phyloP scores from a whole-genome alignment of 129 eudicot genomes.

The Dittrichia graveolens region DNA sequence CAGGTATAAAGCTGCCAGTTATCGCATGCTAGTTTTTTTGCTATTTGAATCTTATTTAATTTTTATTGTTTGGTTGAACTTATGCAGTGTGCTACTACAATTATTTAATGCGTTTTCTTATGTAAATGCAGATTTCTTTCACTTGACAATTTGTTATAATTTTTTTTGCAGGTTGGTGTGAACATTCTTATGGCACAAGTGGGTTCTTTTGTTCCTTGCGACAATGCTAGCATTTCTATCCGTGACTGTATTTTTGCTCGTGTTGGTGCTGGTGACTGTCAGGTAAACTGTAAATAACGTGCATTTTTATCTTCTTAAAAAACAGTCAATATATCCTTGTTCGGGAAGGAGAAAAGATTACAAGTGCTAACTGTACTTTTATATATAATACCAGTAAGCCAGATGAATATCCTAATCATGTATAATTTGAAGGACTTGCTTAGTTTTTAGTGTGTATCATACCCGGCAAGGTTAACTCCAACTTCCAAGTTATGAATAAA shows the following conservation, averaged over 20 bases:
- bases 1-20: constrained; percentile 54
- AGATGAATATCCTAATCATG: too few species aligned
- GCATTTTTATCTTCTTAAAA: background rate
- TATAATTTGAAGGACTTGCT: background rate
- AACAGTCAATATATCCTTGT: constrained; percentile 5
- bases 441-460: background rate
- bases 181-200: constrained; percentile 97
- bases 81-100: background rate
- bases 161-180: constrained; percentile 75
- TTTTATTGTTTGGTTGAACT: background rate
- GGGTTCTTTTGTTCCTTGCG: constrained; percentile 96
- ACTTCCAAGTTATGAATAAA: too few species aligned
- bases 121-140: background rate
- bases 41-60: background rate
- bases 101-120: background rate
- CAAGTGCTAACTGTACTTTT: too few species aligned
- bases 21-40: background rate
- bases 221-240: constrained; percentile 79
- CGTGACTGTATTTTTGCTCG: constrained; percentile 99
- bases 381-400: too few species aligned
- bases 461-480: too few species aligned
- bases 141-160: background rate
- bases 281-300: constrained; percentile 45
- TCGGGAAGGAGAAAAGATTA: background rate
- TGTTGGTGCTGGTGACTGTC: constrained; percentile 99